A percentile compares a stretch with the other conserved stretches of the same genome.
Conservation (phyloP, 164 flowering plant genomes). For the Litsea cubeba region DNA sequence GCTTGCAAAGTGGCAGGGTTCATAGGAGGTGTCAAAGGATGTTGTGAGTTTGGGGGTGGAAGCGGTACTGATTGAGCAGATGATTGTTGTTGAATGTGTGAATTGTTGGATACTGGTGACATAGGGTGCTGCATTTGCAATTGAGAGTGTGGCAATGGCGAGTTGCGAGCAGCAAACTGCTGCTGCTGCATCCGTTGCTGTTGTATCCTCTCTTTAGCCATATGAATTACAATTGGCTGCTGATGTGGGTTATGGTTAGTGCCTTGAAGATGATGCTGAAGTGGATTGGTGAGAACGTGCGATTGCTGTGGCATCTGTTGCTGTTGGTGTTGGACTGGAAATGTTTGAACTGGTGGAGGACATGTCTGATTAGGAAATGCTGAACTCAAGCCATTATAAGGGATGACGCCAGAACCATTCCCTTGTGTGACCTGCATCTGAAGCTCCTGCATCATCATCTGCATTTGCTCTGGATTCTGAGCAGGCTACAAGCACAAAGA, state of each 20-base stretch:
- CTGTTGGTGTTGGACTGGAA: conserved; percentile 62
- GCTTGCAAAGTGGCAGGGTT: conserved; percentile 49
- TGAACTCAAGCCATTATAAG: conserved; percentile 57
- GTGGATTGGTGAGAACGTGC: conserved; percentile 46
- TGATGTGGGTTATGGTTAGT: conserved; percentile 49
- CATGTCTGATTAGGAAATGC: conserved; percentile 58
- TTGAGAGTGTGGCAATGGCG: conserved; percentile 50
- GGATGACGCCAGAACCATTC: conserved; percentile 42
- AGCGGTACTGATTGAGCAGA: conserved; percentile 36
- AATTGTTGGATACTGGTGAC: conserved; percentile 52
- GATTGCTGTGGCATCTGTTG: conserved; percentile 63
- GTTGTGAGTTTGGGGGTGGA: conserved; percentile 32
- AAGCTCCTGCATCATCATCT: conserved; percentile 64
- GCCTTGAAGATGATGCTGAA: conserved; percentile 63
- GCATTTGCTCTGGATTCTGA: conserved; percentile 64
- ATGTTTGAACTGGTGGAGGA: conserved; percentile 50
- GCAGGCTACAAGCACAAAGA: conserved; percentile 38
- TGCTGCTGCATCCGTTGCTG: conserved; percentile 39
- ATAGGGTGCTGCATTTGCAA: conserved; percentile 49
- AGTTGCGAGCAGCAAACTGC: conserved; percentile 44
- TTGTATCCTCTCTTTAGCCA: conserved; percentile 77
- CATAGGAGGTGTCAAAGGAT: conserved; percentile 41
- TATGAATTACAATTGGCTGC: conserved; percentile 55
- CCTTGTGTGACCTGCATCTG: conserved; percentile 72
- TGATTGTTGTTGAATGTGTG: conserved; percentile 52